Base-by-base conservation (phyloP, 2,329 filamentous ascomycete genomes). In the Fusarium dlaminii region DNA sequence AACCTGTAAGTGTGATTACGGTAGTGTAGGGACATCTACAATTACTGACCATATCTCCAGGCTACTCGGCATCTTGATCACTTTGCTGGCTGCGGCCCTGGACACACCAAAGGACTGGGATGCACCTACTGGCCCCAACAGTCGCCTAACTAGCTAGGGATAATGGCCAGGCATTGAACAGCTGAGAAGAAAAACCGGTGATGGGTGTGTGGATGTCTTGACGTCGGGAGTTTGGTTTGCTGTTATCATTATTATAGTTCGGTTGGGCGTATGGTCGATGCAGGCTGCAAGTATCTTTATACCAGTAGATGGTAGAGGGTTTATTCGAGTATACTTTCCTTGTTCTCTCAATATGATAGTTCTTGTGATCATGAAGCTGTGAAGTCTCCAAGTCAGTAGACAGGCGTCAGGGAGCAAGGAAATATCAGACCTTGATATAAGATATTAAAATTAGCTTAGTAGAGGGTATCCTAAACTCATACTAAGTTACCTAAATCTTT, bases 1-100 rank as follows among this genome's bases (percentile, higher is more conserved):
- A 76, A 72, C 45, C 8, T 81, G 79, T 81, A 68, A 72, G 78
- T 74, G 30, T 39, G 22, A 15, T 49, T 13, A 51, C 8, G 20
- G 32, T 32, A 24, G 32, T 14, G 29, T 11, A 20, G 7, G 20
- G 22, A 27, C 27, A 27, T 40, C 22, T 27, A 18, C 42, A 42
- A 22, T 52, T 27, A 51, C 66, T 79, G 30, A 79, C 63, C 22
- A n/a, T 30, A 15, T 30, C 13, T 11, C 37, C 27, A 80, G 78
- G 32, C 17, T 75, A 9, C 17, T 79, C 22, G 77, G 67, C 42
- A 49, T 77, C 43, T 30, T 76, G 9, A 24, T 77, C 42, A 66
- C 75, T 32, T 62, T 77, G 40, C 4, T 75, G 10, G 58, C 70
- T 22, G 73, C 76, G 22, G 57, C 65, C 32, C 22, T 78, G 18